Evolutionary conservation across 192 early-diverging fungal species (phyloP), one percentile per base, ranked within the genome.

Genomic region (Backusella macrospora): DNA sequence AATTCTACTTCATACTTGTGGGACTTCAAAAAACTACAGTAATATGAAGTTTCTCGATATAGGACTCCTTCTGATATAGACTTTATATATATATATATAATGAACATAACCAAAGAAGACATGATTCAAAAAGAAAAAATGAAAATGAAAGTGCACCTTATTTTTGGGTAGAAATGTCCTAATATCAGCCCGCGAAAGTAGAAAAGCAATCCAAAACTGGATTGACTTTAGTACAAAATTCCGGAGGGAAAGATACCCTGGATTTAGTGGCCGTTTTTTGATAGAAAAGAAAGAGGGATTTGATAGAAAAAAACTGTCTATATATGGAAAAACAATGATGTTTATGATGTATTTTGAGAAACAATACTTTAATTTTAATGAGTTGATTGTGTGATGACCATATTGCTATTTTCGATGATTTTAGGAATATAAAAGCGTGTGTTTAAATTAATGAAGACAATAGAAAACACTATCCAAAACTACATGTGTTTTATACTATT

Each of bases 261-360:
- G n/a, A 12, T 46, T 46, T 1, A 4, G 10, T 4, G 14, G 45
- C 10, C 9, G 45, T 46, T 46, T 49, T 49, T 49, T 49, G 48
- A n/a, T 21, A 49, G 48, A 49, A 13, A 49, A 49, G 48, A 18
- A 12, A 48, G 16, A 14, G 16, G 47, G n/a, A n/a, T n/a, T n/a
- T 5, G 47, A 48, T 7, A 48, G 18, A n/a, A 16, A 49, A 49
- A 49, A 49, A 49, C 16, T 18, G 18, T 49, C 48, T 18, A 49
- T 49, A 18, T 49, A 18, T 49, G 48, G 48, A 49, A 49, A 49
- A 49, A 49, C 48, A 49, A 49, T n/a, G 48, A 49, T 49, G 48
- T 49, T 49, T 6, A 49, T 18, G 48, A 14, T 49, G n/a, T 18
- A 8, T 18, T 18, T 49, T 18, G n/a, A 49, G 18, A 18, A 6